A percentile compares a stretch with the other conserved stretches of the same genome.
Conservation (phyloP, 1,139 yeast genomes). For the Yamadazyma sp. region DNA sequence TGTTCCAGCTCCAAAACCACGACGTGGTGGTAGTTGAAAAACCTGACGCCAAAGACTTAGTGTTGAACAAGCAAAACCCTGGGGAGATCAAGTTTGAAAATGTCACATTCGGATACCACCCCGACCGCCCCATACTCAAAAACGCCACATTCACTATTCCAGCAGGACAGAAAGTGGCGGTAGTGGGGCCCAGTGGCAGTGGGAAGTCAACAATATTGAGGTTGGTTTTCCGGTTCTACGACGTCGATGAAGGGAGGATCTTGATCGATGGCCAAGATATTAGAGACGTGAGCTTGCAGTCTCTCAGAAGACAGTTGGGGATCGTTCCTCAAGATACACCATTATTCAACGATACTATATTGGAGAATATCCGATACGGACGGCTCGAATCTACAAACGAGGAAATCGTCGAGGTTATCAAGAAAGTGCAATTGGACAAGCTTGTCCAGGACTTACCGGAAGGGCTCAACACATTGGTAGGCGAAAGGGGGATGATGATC, state of each 20-base stretch:
- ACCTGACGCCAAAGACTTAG: conserved; percentile 61
- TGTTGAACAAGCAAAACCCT: conserved; percentile 37
- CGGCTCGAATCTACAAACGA: conserved; percentile 69
- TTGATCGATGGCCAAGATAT: conserved; percentile 90
- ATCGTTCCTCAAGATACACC: conserved; percentile 99
- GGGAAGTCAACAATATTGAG: conserved; percentile 91
- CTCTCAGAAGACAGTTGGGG: conserved; percentile 74
- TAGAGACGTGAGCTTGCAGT: conserved; percentile 68
- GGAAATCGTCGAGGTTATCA: conserved; percentile 65
- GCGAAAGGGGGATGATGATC: conserved; percentile 97
- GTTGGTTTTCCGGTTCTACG: conserved; percentile 86
- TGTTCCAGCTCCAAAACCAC: conserved; percentile 79
- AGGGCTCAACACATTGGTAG: conserved; percentile 86
- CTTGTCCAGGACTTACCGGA: conserved; percentile 75
- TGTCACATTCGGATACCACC: conserved; percentile 89
- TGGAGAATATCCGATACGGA: conserved; percentile 89
- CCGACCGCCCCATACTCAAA: conserved; percentile 79
- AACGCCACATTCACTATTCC: conserved; percentile 86
- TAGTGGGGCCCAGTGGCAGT: conserved; percentile 94
- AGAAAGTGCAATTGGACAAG: conserved; percentile 65
- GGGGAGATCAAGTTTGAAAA: conserved; percentile 89
- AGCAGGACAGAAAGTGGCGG: conserved; percentile 86
- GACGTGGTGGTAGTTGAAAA: conserved; percentile 64
- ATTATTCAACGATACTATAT: conserved; percentile 83
- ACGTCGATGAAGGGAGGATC: conserved; percentile 74